Evolutionary conservation across 2,329 filamentous ascomycete genomes (phyloP), one percentile per base, ranked within the genome.

Genomic region (Colletotrichum abscissum): DNA sequence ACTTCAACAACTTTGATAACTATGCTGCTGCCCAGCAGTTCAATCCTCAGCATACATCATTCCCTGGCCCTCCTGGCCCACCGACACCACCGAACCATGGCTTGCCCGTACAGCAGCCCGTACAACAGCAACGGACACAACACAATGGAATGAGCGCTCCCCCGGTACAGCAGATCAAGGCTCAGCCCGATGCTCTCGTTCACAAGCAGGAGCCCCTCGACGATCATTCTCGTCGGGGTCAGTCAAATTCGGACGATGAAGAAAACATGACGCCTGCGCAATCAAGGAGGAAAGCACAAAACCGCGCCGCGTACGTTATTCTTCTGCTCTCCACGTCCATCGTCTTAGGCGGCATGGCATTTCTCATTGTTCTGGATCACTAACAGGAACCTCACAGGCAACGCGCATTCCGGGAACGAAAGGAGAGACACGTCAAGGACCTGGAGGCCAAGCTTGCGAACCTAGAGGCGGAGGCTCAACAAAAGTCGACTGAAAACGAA

Each of bases 321-420:
- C 30, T 16, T 12, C n/a, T 22, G 16, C 22, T 52, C 22, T 26
- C 8, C 22, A 19, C 22, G 42, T 22, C 11, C 12, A 49, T 49
- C 19, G 8, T 49, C 3, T 49, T 7, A 11, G 19, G 19, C 42
- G 7, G 42, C 42, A 49, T n/a, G 42, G 19, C 8, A 22, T 49
- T 49, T 11, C 19, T 8, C 42, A 11, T 2, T 49, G 7, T 19
- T 49, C 42, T 7, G 19, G 5, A 11, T 49, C 42, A 22, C 42
- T 49, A 49, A 49, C 19, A 49, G 8, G 42, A 19, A 22, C n/a
- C 42, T 22, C 46, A 33, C 75, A 98, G 96, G 60, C 97, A 98
- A 88, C 93, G 96, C 78, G 96, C 97, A 38, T 98, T 98, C 82
- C 94, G 96, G 74, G 96, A 98, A 83, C 93, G 96, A 77, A 98